A percentile compares a stretch with the other conserved stretches of the same genome.
Conservation (phyloP, 768 basidiomycete species). For the Lentinula edodes region DNA sequence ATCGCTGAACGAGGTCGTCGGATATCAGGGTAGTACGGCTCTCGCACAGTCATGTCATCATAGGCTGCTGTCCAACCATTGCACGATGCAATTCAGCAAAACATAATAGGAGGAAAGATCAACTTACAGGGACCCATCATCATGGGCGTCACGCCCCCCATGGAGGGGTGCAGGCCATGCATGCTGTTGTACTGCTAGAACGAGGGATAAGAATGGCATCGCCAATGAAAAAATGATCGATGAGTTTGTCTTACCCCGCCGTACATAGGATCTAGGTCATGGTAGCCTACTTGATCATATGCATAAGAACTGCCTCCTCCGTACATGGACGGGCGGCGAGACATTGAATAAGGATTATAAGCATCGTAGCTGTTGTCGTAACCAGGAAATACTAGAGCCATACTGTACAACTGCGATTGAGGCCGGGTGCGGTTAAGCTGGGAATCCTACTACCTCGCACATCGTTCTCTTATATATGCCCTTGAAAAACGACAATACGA, state of each 20-base stretch:
- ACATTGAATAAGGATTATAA: background rate
- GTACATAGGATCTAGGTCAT: background rate
- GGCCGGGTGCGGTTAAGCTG: background rate
- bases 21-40: constrained; percentile 43
- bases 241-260: background rate
- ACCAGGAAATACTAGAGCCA: constrained; percentile 8
- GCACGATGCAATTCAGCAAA: background rate
- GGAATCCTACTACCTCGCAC: background rate
- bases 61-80: constrained; percentile 31
- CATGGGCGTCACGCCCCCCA: background rate
- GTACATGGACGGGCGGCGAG: constrained; percentile 5
- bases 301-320: constrained; percentile 1
- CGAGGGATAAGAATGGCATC: background rate
- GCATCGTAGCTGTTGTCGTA: background rate
- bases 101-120: background rate
- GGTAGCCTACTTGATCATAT: background rate
- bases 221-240: background rate
- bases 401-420: background rate
- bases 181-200: background rate
- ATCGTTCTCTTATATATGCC: background rate
- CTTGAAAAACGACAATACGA: background rate
- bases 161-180: background rate
- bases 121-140: constrained; percentile 2
- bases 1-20: constrained; percentile 33
- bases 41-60: constrained; percentile 45